phyloP scores from a whole-genome alignment of 176 grass and related monocot genomes.

The Carex kokanica region DNA sequence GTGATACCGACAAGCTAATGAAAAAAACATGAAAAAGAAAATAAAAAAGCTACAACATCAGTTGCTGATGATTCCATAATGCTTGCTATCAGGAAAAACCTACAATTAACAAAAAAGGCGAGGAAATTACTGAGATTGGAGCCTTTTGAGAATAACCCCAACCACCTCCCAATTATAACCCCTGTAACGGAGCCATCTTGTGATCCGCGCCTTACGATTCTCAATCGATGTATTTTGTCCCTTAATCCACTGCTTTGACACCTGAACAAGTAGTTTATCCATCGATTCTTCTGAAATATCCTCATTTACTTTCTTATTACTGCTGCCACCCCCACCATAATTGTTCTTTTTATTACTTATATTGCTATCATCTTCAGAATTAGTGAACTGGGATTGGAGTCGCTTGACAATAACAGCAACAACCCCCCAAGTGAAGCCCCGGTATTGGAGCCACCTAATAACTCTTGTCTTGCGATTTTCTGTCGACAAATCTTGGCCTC shows the following conservation, averaged over 20 bases:
- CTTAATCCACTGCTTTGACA: slow-evolving; percentile 28
- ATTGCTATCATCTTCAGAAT: neutral
- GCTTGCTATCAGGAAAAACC: neutral
- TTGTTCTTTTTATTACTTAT: slow-evolving; percentile 7
- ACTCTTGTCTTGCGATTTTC: slow-evolving; percentile 53
- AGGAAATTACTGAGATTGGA: neutral
- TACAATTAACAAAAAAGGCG: neutral
- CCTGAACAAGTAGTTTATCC: slow-evolving; percentile 25
- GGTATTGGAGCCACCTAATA: slow-evolving; percentile 84
- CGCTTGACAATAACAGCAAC: slow-evolving; percentile 53
- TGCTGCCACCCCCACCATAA: neutral
- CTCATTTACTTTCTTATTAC: neutral
- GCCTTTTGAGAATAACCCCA: slow-evolving; percentile 18
- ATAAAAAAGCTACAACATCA: neutral
- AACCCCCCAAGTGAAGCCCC: slow-evolving; percentile 71
- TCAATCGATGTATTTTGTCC: neutral
- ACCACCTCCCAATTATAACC: slow-evolving; percentile 20
- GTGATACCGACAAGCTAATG: neutral
- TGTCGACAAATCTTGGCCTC: slow-evolving; percentile 37
- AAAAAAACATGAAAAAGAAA: neutral
- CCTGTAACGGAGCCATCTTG: slow-evolving; percentile 24
- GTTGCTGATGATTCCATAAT: neutral
- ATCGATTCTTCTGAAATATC: slow-evolving; percentile 2
- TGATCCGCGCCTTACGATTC: slow-evolving; percentile 17
- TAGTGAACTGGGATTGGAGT: slow-evolving; percentile 46